Evolutionary conservation across 148 eudicot genomes (phyloP), one percentile per base, ranked within the genome.

Genomic region (Oxyria digyna): DNA sequence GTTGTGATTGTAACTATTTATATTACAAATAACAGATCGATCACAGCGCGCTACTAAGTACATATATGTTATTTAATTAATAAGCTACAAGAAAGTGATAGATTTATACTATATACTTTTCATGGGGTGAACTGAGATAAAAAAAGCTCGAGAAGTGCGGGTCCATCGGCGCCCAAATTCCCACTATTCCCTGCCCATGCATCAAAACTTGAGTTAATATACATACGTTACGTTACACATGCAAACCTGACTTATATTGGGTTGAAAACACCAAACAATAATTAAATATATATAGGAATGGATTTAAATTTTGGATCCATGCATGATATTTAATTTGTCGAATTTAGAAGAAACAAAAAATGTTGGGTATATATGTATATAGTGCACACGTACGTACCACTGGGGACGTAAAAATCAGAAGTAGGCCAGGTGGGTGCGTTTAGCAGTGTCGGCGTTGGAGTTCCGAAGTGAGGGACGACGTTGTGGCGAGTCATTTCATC

Each of bases 401-500:
- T 29, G 24, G 37, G 37, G 64, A 13, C 15, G 21, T 27, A 57
- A 4, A 29, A 4, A 59, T 59, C 10, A 15, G 65, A 27, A 29
- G 20, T 15, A 59, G 65, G 65, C 65, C 35, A 59, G 10, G 62
- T 54, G 62, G 65, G 65, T 0, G 65, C 65, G 29, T 59, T 15
- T 27, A 26, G 20, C 64, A 9, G 64, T 1, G 37, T 18, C 4
- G 65, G 65, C 17, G 26, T 21, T 1, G 8, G 38, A 15, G 31
- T 17, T 15, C 65, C 65, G 21, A 59, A 29, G 35, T 31, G 37
- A 20, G 62, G 15, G 62, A 8, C 32, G n/a, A n/a, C n/a, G n/a
- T n/a, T n/a, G 31, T 59, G 65, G 38, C 4, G 37, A 10, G 14
- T 59, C 10, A 31, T 14, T 4, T 31, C 65, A 10, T 14, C 65